Evolutionary conservation across 2,329 filamentous ascomycete genomes (phyloP), one percentile per base, ranked within the genome.

Genomic region (Zopfia rhizophila): DNA sequence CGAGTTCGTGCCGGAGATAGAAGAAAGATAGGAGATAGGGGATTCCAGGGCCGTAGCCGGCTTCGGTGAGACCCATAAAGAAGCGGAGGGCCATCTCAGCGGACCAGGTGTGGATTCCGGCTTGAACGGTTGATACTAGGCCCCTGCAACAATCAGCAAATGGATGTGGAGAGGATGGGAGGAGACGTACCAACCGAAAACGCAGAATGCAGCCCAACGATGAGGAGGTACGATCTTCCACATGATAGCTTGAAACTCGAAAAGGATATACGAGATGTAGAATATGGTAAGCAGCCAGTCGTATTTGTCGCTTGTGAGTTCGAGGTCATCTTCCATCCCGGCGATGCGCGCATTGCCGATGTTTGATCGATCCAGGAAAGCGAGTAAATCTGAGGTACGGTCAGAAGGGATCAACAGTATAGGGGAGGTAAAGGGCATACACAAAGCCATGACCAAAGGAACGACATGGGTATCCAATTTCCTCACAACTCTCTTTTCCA

Each of bases 1-100:
- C 82, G 10, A 85, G 68, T 54, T 82, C 80, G 24, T 81, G 73
- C 11, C 83, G 72, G 6, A 81, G 75, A 58, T 86, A 87, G 70
- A 85, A 84, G 63, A 83, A 83, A 0, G 77, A 80, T 0, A 83
- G 65, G 11, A 82, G 59, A 31, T 78, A 81, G 0, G 78, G 78
- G 10, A 80, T 72, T 3, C 72, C 74, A 4, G 74, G 72, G 0
- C 73, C 78, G 48, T 53, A 72, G 6, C 63, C 68, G 1, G 78
- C 75, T 58, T 82, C 79, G 11, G 73, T 66, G 3, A 65, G 59
- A 10, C 68, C 67, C 61, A 72, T 65, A 35, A 70, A 52, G 41
- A 72, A 72, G 3, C 68, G 49, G 16, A 69, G 53, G 11, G 66
- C 65, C 65, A 70, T 70, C 53, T 64, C 63, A 2, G 57, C 68